Conservation (phyloP, 2,329 filamentous ascomycete species). For the Diplocarpon rosae region DNA sequence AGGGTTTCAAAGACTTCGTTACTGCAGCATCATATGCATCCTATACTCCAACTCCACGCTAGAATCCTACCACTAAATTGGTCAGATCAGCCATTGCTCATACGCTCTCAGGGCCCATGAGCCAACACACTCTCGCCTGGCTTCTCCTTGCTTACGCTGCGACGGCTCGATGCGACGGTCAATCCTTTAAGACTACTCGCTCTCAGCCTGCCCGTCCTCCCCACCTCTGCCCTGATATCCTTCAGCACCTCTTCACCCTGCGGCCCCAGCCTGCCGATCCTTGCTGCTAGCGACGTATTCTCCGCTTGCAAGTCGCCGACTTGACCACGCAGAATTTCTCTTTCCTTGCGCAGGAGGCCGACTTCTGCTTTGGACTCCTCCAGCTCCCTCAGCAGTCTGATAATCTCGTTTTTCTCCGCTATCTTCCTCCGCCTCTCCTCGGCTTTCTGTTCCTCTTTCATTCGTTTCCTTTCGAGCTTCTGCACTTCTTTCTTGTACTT, state of each 20-base stretch:
- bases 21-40: no score
- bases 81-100: no score
- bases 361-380: constrained; percentile 41
- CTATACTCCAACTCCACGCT: no score
- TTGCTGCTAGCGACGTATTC: constrained; percentile 47
- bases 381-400: constrained; percentile 39
- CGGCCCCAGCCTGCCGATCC: constrained; percentile 35
- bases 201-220: constrained; percentile 14
- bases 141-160: constrained; percentile 9
- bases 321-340: constrained; percentile 42
- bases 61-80: no score
- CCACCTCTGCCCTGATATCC: constrained; percentile 18
- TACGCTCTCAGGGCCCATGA: no score
- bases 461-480: constrained; percentile 1
- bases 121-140: not conserved
- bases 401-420: constrained; percentile 42
- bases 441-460: constrained; percentile 16
- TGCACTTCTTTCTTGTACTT: constrained; percentile 37
- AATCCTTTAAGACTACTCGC: constrained; percentile 18
- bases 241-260: constrained; percentile 22
- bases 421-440: constrained; percentile 40
- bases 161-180: constrained; percentile 8
- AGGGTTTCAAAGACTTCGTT: no score
- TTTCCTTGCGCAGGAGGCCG: constrained; percentile 43
- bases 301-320: constrained; percentile 47